Conservation (phyloP, 345 rosid species). For the Euclidium syriacum region DNA sequence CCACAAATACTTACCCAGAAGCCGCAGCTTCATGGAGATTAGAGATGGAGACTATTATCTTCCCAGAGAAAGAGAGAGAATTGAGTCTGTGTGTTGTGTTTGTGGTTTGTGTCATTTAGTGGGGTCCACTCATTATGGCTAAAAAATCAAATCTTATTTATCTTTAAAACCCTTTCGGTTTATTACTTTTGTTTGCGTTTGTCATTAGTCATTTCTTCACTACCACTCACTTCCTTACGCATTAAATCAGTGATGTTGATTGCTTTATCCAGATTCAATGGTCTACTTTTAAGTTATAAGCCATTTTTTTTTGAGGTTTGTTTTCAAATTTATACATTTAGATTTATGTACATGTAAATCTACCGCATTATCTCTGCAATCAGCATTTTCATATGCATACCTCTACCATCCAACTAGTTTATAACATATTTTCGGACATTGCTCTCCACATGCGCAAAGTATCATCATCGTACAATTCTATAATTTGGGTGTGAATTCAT, state of each 20-base stretch:
- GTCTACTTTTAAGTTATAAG: neutral
- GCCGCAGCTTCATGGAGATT: slow-evolving; percentile 31
- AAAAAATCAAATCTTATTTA: neutral
- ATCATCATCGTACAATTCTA: no score
- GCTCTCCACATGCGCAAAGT: no score
- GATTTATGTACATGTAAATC: no score
- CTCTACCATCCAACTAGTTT: no score
- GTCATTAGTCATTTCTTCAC: neutral
- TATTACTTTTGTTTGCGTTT: neutral
- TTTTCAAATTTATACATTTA: no score
- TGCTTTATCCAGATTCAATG: neutral
- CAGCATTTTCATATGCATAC: no score
- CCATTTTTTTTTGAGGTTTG: no score
- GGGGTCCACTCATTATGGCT: slow-evolving; percentile 19
- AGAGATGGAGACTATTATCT: slow-evolving; percentile 29
- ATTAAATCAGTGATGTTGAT: neutral
- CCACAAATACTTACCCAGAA: slow-evolving; percentile 23
- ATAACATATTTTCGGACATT: no score
- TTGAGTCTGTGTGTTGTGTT: slow-evolving; percentile 2
- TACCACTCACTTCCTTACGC: neutral
- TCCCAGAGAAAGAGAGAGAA: slow-evolving; percentile 8
- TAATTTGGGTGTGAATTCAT: no score
- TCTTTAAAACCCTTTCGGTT: neutral
- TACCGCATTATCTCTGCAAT: no score
- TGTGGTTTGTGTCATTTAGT: slow-evolving; percentile 19